A percentile compares a stretch with the other conserved stretches of the same genome.
Conservation (phyloP, 495 filamentous ascomycete species). For the Xylaria longipes region DNA sequence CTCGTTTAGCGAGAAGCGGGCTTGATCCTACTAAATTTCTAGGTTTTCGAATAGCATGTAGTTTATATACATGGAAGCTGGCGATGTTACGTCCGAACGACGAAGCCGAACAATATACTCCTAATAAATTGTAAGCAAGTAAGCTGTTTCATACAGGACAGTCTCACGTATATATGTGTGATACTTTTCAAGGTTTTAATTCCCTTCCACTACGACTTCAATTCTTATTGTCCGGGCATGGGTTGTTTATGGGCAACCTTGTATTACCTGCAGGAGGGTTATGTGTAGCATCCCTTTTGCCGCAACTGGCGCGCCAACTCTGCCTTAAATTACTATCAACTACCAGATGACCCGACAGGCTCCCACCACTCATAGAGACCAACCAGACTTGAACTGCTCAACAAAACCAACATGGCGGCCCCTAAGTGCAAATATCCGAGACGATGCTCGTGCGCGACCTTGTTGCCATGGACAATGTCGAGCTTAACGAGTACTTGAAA, state of each 20-base stretch:
- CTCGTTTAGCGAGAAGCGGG: not conserved
- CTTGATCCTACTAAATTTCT: not conserved
- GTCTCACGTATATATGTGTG: no score
- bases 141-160: not conserved
- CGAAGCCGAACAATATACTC: not conserved
- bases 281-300: no score
- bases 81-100: no score
- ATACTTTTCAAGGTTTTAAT: no score
- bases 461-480: not conserved
- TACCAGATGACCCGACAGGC: no score
- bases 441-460: not conserved
- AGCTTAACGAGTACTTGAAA: not conserved
- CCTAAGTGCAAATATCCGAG: not conserved
- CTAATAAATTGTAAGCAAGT: not conserved
- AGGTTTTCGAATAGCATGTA: conserved; percentile 8
- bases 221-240: no score
- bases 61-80: not conserved
- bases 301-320: no score
- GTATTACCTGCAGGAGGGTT: no score
- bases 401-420: not conserved
- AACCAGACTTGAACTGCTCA: not conserved
- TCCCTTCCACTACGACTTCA: no score
- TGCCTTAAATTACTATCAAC: no score
- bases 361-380: not conserved
- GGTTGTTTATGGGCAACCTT: no score